Percentiles rank a stretch among this genome's conserved stretches.
These are phyloP conservation scores for Boletus rubescentipes DNA, from an alignment of 768 basidiomycete species.

Conservation along the genomic window DNA sequence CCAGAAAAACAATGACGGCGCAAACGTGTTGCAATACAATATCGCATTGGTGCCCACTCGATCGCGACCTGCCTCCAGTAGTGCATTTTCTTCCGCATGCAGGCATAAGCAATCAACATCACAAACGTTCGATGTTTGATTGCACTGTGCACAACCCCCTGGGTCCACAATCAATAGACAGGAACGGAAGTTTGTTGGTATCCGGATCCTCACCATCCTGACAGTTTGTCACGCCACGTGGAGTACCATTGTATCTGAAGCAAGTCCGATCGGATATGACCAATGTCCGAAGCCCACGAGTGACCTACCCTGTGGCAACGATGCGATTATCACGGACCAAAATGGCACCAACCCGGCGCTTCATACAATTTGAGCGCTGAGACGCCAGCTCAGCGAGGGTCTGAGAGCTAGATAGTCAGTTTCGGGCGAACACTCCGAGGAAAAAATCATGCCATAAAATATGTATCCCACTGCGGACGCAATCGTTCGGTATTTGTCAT, in stretches of 20 bases:
- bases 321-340: slow-evolving; percentile 83
- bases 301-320: slow-evolving; percentile 69
- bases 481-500: slow-evolving; percentile 71
- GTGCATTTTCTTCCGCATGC: slow-evolving; percentile 97
- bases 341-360: slow-evolving; percentile 92
- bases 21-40: slow-evolving; percentile 98
- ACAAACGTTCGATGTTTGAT: slow-evolving; percentile 45
- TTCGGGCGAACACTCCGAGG: background rate
- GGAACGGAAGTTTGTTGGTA: background rate
- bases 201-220: slow-evolving; percentile 33
- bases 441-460: slow-evolving; percentile 79
- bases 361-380: slow-evolving; percentile 93
- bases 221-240: slow-evolving; percentile 87
- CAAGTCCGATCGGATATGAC: background rate
- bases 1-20: slow-evolving; percentile 6
- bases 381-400: slow-evolving; percentile 89
- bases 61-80: slow-evolving; percentile 91
- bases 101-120: slow-evolving; percentile 87
- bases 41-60: slow-evolving; percentile 79
- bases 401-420: slow-evolving; percentile 38
- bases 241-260: slow-evolving; percentile 90
- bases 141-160: slow-evolving; percentile 88
- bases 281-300: background rate
- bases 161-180: slow-evolving; percentile 59
- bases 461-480: slow-evolving; percentile 91